These are phyloP conservation scores for Penicillium decumbens DNA, from an alignment of 2,329 filamentous ascomycete genomes.

Conservation along the genomic window DNA sequence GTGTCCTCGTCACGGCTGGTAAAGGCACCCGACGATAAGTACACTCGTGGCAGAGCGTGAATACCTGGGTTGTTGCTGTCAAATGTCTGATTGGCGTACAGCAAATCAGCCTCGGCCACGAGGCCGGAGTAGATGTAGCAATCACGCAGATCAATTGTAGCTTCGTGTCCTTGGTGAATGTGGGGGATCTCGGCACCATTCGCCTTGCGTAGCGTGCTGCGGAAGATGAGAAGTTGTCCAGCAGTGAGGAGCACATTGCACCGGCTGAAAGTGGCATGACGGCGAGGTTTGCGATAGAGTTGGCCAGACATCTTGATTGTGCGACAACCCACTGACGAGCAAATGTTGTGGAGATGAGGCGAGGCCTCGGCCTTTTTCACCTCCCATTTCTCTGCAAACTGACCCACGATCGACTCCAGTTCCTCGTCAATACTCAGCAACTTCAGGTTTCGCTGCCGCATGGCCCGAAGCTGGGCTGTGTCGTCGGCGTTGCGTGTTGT, in stretches of 20 bases:
- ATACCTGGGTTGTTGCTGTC: slow-evolving; percentile 59
- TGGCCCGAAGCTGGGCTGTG: slow-evolving; percentile 53
- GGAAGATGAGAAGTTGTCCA: slow-evolving; percentile 60
- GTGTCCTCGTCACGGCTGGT: slow-evolving; percentile 60
- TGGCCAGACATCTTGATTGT: slow-evolving; percentile 58
- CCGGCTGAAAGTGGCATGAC: slow-evolving; percentile 57
- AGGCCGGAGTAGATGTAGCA: slow-evolving; percentile 64
- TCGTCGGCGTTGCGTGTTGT: slow-evolving; percentile 54
- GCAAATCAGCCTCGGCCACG: slow-evolving; percentile 57
- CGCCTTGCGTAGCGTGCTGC: slow-evolving; percentile 52
- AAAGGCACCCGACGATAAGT: slow-evolving; percentile 55
- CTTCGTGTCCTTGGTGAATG: slow-evolving; percentile 59
- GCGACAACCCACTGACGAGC: slow-evolving; percentile 59
- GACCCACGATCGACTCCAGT: slow-evolving; percentile 60
- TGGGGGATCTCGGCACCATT: slow-evolving; percentile 55
- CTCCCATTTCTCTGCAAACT: slow-evolving; percentile 65
- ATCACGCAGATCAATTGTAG: slow-evolving; percentile 55
- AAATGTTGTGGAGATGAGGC: slow-evolving; percentile 63
- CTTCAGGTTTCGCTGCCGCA: slow-evolving; percentile 56
- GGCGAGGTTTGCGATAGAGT: slow-evolving; percentile 60
- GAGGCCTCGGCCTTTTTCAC: slow-evolving; percentile 60
- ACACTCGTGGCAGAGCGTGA: slow-evolving; percentile 56
- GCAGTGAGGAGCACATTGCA: slow-evolving; percentile 58
- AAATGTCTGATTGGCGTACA: slow-evolving; percentile 62
- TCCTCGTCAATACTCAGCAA: slow-evolving; percentile 62